A percentile compares a stretch with the other conserved stretches of the same genome.
These are phyloP conservation scores for Acacia crassicarpa DNA, from an alignment of 306 rosid species.

Conservation along the genomic window DNA sequence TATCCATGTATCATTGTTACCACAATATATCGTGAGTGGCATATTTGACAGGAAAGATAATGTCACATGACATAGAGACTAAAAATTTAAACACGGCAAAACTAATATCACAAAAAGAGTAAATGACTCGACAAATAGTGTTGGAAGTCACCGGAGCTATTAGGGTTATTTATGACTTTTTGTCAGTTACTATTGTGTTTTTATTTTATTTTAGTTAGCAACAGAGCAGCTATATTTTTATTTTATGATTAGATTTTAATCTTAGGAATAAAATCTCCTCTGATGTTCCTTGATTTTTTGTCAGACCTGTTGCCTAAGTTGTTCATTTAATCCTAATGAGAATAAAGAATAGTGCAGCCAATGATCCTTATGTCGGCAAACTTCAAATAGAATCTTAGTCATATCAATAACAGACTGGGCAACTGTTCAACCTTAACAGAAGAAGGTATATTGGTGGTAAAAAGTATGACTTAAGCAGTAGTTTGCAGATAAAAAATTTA, in stretches of 20 bases:
- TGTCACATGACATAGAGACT: neutral
- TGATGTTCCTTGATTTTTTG: neutral
- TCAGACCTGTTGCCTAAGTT: neutral
- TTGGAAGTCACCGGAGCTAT: neutral
- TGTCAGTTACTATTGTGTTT: neutral
- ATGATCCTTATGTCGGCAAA: neutral
- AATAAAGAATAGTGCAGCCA: neutral
- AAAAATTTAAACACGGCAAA: neutral
- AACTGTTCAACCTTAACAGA: neutral
- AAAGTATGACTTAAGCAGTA: neutral
- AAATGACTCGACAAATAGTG: neutral
- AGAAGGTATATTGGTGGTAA: slow-evolving; percentile 5
- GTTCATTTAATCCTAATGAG: neutral
- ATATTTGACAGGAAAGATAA: slow-evolving; percentile 5
- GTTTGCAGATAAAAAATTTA: neutral
- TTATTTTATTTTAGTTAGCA: neutral
- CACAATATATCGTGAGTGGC: slow-evolving; percentile 5
- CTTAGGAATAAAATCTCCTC: neutral
- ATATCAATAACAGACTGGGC: neutral
- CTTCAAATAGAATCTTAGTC: neutral
- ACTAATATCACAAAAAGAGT: neutral
- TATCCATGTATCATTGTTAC: slow-evolving; percentile 10
- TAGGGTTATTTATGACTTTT: neutral
- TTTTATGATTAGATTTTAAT: neutral
- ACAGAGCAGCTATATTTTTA: neutral